Percentiles rank a stretch among this genome's conserved stretches.
These are phyloP conservation scores for Schoenoplectus triqueter DNA, from an alignment of 202 grass and related monocot genomes.

Conservation along the genomic window DNA sequence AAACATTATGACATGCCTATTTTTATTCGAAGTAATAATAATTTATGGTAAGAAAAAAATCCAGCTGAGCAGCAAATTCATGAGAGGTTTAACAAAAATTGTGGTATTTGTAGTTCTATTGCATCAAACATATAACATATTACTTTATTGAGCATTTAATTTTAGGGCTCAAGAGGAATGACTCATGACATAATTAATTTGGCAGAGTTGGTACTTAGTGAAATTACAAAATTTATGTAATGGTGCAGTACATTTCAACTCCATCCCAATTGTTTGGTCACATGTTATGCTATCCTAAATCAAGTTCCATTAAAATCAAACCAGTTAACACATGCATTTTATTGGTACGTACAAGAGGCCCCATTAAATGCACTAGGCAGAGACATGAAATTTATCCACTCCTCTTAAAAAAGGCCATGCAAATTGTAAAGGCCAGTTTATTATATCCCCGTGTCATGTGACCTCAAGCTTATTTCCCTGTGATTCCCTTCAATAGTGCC, in stretches of 20 bases:
- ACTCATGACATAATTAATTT: background rate
- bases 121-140: background rate
- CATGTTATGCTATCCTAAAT: background rate
- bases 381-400: slow-evolving; percentile 11
- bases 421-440: slow-evolving; percentile 7
- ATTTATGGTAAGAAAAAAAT: background rate
- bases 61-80: background rate
- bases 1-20: background rate
- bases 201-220: background rate
- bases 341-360: background rate
- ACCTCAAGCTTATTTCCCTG: slow-evolving; percentile 9
- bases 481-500: slow-evolving; percentile 24
- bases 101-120: background rate
- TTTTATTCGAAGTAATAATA: background rate
- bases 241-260: background rate
- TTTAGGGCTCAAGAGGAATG: background rate
- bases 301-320: slow-evolving; percentile 13
- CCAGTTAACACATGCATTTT: slow-evolving; percentile 15
- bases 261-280: background rate
- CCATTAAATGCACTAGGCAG: slow-evolving; percentile 4
- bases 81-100: background rate
- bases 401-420: slow-evolving; percentile 11
- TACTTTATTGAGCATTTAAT: background rate
- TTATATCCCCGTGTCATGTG: background rate
- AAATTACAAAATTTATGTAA: background rate